Percentiles rank a stretch among this genome's conserved stretches.
phyloP scores from a whole-genome alignment of 768 basidiomycete genomes.

The Dioszegia hungarica region DNA sequence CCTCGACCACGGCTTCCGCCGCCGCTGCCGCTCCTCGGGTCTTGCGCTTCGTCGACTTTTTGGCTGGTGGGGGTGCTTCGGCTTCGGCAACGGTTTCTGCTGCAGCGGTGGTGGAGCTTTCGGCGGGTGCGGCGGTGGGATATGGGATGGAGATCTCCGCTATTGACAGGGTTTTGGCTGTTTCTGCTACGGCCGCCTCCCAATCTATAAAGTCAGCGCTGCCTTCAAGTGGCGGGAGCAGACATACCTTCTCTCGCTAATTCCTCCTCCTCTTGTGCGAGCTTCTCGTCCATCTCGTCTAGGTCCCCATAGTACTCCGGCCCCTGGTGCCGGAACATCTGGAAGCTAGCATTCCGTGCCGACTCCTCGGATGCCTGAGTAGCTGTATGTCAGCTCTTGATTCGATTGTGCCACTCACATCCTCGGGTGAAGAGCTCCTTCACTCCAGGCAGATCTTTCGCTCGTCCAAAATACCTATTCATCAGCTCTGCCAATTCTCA shows the following conservation, averaged over 20 bases:
- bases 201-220: conserved; percentile 23
- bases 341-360: conserved; percentile 66
- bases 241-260: conserved; percentile 60
- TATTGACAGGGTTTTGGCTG: conserved; percentile 13
- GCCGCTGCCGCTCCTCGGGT: background rate
- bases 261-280: conserved; percentile 66
- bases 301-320: conserved; percentile 86
- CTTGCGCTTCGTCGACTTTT: conserved; percentile 4
- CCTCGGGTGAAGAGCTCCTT: conserved; percentile 86
- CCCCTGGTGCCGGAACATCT: conserved; percentile 81
- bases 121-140: conserved; percentile 2
- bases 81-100: background rate
- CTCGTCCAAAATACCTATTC: conserved; percentile 86
- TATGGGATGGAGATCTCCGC: conserved; percentile 11
- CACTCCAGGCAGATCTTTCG: conserved; percentile 91
- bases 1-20: conserved; percentile 14
- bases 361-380: conserved; percentile 82
- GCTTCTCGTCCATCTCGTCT: conserved; percentile 67
- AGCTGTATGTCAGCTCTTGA: conserved; percentile 17
- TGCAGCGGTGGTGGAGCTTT: background rate
- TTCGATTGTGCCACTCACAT: conserved; percentile 53
- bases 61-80: background rate
- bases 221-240: background rate
- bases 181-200: conserved; percentile 21
- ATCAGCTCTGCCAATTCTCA: background rate